Evolutionary conservation across 2,329 filamentous ascomycete species (phyloP).

Genomic region (Monosporascus sp.): DNA sequence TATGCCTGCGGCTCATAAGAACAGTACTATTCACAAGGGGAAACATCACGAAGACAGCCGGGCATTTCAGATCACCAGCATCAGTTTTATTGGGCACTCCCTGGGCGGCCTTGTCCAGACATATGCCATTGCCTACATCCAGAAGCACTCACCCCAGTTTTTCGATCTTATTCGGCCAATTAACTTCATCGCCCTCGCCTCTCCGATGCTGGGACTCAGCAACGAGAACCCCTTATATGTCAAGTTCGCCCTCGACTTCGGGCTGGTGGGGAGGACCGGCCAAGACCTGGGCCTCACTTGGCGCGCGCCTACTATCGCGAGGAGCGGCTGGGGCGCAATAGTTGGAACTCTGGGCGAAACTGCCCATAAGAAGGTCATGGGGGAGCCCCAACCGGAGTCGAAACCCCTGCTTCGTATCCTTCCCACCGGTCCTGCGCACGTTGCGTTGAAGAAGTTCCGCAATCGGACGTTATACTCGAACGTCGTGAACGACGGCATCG

Average conservation of each 20-base stretch:
- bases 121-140: slow-evolving; percentile 92
- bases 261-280: slow-evolving; percentile 89
- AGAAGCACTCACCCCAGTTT: slow-evolving; percentile 89
- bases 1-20: slow-evolving; percentile 48
- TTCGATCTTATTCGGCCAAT: slow-evolving; percentile 80
- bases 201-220: slow-evolving; percentile 84
- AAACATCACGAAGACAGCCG: slow-evolving; percentile 34
- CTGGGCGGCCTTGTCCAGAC: slow-evolving; percentile 86
- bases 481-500: slow-evolving; percentile 95
- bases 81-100: slow-evolving; percentile 91
- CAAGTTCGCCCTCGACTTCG: slow-evolving; percentile 94
- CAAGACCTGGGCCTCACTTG: slow-evolving; percentile 93
- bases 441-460: slow-evolving; percentile 78
- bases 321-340: slow-evolving; percentile 83
- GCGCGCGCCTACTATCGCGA: slow-evolving; percentile 79
- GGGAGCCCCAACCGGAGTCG: slow-evolving; percentile 65
- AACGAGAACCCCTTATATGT: slow-evolving; percentile 98
- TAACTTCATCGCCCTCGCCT: slow-evolving; percentile 85
- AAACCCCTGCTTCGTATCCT: slow-evolving; percentile 86
- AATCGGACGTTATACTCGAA: slow-evolving; percentile 94
- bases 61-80: slow-evolving; percentile 82
- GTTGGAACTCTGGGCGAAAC: slow-evolving; percentile 74
- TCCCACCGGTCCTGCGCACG: slow-evolving; percentile 85
- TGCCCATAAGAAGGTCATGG: slow-evolving; percentile 53
- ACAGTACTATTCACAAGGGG: slow-evolving; percentile 52